phyloP scores from a whole-genome alignment of 257 asterid genomes.

The Nicotiana tomentosiformis region DNA sequence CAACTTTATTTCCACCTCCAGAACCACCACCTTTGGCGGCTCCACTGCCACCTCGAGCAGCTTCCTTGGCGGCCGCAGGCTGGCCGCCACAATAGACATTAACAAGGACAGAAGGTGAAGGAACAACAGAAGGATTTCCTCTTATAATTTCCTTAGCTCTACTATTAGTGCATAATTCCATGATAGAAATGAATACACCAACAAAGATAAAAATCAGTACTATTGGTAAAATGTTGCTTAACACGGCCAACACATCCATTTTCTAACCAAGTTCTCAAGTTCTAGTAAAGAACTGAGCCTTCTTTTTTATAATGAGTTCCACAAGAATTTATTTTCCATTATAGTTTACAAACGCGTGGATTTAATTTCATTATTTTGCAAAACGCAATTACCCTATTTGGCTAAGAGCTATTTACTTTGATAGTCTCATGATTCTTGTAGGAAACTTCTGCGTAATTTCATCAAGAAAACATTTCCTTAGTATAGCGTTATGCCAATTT shows the following conservation, averaged over 20 bases:
- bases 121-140: not conserved
- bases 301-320: not conserved
- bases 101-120: not conserved
- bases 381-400: not conserved
- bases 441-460: not conserved
- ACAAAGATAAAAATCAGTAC: not conserved
- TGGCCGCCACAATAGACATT: not conserved
- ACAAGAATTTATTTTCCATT: not conserved
- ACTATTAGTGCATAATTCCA: not conserved
- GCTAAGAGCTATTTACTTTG: not conserved
- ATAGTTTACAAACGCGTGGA: not conserved
- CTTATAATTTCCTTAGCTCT: not conserved
- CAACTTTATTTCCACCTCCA: not conserved
- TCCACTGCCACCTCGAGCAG: not conserved
- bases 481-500: not conserved
- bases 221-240: not conserved
- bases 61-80: not conserved
- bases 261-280: not conserved
- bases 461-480: not conserved
- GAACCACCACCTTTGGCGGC: not conserved
- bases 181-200: not conserved
- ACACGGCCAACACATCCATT: not conserved
- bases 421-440: not conserved
- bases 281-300: not conserved
- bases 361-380: not conserved